Percentiles rank a stretch among this genome's conserved stretches.
These are phyloP conservation scores for Pseudogymnoascus sp. DNA, from an alignment of 2,329 filamentous ascomycete genomes.

Conservation along the genomic window DNA sequence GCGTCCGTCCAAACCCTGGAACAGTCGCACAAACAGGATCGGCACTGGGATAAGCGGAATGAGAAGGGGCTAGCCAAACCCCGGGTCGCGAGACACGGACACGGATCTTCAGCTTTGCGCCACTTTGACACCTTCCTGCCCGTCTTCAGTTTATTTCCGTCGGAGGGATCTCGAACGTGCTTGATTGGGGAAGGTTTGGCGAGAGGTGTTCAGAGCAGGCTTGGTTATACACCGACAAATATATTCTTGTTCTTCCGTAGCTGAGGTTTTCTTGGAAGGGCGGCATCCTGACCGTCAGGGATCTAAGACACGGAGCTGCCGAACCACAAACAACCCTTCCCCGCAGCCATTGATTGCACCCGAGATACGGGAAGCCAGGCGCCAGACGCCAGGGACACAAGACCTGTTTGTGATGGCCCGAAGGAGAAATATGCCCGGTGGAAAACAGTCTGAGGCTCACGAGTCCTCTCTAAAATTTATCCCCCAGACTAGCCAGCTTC, in stretches of 20 bases:
- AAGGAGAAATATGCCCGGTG: neutral
- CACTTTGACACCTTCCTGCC: conserved; percentile 2
- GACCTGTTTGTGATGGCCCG: neutral
- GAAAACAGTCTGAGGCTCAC: neutral
- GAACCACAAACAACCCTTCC: neutral
- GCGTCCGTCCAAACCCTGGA: neutral
- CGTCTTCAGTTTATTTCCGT: neutral
- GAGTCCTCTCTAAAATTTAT: conserved; percentile 4
- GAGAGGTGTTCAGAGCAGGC: neutral
- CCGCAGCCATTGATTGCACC: neutral
- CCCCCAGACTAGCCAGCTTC: neutral
- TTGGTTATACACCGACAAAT: conserved; percentile 5
- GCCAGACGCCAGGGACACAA: neutral
- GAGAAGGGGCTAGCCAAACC: neutral
- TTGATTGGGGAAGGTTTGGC: conserved; percentile 6
- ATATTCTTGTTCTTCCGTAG: neutral
- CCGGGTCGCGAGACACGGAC: neutral
- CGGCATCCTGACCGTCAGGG: neutral
- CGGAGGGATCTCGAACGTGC: neutral
- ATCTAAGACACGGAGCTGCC: neutral
- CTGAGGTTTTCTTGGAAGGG: neutral
- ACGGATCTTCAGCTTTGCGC: conserved; percentile 4
- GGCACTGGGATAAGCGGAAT: neutral
- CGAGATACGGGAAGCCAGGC: neutral
- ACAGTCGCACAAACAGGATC: neutral